A percentile compares a stretch with the other conserved stretches of the same genome.
Evolutionary conservation across 2,329 filamentous ascomycete species (phyloP).

Genomic region (Trichothecium sympodiale): DNA sequence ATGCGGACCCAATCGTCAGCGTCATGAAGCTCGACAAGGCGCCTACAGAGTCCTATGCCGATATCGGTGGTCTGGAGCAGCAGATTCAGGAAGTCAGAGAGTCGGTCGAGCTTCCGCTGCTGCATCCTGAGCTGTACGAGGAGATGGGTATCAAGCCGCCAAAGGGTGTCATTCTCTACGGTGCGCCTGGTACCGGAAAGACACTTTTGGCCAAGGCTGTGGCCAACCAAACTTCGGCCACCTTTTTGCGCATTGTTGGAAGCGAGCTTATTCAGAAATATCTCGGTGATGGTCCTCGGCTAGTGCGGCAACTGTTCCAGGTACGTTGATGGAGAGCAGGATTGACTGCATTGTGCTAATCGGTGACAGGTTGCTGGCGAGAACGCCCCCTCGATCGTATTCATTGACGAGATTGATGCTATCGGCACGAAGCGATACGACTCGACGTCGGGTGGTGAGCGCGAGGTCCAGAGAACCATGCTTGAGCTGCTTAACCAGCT

Average conservation of each 20-base stretch:
- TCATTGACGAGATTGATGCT: conserved; percentile 98
- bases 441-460: conserved; percentile 89
- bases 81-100: conserved; percentile 98
- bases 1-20: conserved; percentile 87
- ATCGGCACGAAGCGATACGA: conserved; percentile 99
- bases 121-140: conserved; percentile 96
- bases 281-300: conserved; percentile 83
- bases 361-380: conserved; percentile 89
- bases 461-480: conserved; percentile 97
- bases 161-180: conserved; percentile 98
- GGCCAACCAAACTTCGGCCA: conserved; percentile 97
- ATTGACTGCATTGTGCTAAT: background rate
- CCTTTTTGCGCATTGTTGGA: conserved; percentile 93
- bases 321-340: conserved; percentile 24
- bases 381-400: conserved; percentile 92
- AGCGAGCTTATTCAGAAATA: conserved; percentile 99
- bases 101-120: conserved; percentile 85
- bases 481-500: conserved; percentile 95
- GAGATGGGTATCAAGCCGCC: conserved; percentile 99
- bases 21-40: conserved; percentile 99
- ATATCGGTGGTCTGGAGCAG: conserved; percentile 89
- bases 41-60: conserved; percentile 93
- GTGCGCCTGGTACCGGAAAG: conserved; percentile 93
- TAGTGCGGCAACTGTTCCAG: conserved; percentile 94
- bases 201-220: conserved; percentile 93